phyloP scores from a whole-genome alignment of 2,329 filamentous ascomycete genomes.

The Diaporthe citrichinensis region DNA sequence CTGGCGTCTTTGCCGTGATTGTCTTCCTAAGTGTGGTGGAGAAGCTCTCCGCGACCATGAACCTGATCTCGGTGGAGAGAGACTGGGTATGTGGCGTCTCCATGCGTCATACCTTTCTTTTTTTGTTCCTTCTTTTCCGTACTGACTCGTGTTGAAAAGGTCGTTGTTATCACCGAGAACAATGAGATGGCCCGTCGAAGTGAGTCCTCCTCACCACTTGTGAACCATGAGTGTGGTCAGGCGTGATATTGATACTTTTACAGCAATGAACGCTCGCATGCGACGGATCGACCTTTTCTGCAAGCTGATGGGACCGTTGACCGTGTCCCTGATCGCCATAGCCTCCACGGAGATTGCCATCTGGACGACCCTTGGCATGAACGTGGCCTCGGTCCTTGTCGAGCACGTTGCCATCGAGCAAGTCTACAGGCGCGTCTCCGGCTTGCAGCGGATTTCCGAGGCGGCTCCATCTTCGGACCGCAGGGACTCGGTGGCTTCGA shows the following conservation, averaged over 20 bases:
- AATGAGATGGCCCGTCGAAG: constrained; percentile 49
- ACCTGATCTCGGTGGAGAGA: constrained; percentile 77
- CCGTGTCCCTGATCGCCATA: constrained; percentile 63
- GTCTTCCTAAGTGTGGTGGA: constrained; percentile 75
- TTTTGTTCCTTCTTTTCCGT: too few species aligned
- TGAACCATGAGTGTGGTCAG: too few species aligned
- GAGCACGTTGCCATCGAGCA: constrained; percentile 66
- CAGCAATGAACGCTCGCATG: constrained; percentile 67
- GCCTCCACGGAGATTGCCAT: constrained; percentile 62
- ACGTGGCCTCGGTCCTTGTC: constrained; percentile 58
- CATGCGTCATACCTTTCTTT: too few species aligned
- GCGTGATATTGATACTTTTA: background rate
- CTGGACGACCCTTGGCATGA: constrained; percentile 62
- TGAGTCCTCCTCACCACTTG: constrained; percentile 12
- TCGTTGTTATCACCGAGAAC: constrained; percentile 64
- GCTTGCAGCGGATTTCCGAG: constrained; percentile 39
- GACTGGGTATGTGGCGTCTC: constrained; percentile 69
- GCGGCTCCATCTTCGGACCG: background rate
- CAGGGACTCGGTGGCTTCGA: background rate
- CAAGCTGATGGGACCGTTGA: constrained; percentile 68
- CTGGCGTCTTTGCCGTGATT: constrained; percentile 52
- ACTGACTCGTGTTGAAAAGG: constrained; percentile 46
- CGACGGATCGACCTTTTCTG: constrained; percentile 71
- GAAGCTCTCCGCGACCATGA: constrained; percentile 73
- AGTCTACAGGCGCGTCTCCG: constrained; percentile 46